phyloP scores from a whole-genome alignment of 306 rosid genomes.

The Malus asiatica region DNA sequence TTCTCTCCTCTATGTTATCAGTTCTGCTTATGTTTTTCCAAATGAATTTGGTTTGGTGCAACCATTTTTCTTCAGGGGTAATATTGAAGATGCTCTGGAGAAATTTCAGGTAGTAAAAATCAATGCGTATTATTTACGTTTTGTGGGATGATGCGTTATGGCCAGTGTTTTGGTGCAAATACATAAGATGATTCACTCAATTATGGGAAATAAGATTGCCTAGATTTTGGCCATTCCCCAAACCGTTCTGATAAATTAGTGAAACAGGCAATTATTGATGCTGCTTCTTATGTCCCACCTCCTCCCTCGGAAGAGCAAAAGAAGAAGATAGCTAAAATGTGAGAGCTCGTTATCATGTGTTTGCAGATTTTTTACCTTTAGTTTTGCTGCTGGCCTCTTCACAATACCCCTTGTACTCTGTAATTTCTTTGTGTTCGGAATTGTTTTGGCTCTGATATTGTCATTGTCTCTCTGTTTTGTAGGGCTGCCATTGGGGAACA shows the following conservation, averaged over 20 bases:
- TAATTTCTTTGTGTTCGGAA: constrained; percentile 5
- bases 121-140: background rate
- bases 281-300: constrained; percentile 93
- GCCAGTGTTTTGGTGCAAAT: background rate
- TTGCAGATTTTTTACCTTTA: background rate
- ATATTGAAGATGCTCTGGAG: constrained; percentile 57
- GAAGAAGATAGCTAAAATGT: constrained; percentile 90
- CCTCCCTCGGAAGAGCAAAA: constrained; percentile 97
- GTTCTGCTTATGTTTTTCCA: constrained; percentile 11
- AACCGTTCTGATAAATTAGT: background rate
- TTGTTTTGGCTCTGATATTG: constrained; percentile 10
- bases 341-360: constrained; percentile 19
- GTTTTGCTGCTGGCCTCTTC: background rate
- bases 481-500: constrained; percentile 94
- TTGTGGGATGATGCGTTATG: background rate
- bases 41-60: constrained; percentile 22
- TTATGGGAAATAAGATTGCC: background rate
- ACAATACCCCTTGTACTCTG: background rate
- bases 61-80: constrained; percentile 39
- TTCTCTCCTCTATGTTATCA: constrained; percentile 1
- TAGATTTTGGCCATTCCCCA: background rate
- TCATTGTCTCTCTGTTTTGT: constrained; percentile 19
- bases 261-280: constrained; percentile 79
- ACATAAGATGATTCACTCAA: background rate
- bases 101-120: constrained; percentile 46